phyloP scores from a whole-genome alignment of 2,329 filamentous ascomycete genomes.

The Ophiosphaerella herpotricha region DNA sequence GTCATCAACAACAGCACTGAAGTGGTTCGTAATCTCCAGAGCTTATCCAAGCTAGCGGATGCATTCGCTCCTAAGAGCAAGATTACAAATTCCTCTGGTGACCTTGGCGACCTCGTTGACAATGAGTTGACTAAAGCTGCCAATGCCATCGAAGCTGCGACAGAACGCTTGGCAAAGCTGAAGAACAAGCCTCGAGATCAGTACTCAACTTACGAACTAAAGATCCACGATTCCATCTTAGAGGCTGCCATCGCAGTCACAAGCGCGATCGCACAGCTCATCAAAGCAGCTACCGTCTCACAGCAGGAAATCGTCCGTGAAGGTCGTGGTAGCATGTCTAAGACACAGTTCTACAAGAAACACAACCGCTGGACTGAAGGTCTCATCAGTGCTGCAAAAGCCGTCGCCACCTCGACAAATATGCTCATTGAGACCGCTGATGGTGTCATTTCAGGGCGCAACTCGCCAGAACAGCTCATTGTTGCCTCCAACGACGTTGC shows the following conservation, averaged over 20 bases:
- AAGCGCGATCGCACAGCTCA: slow-evolving; percentile 88
- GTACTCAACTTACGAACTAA: slow-evolving; percentile 94
- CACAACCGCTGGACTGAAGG: slow-evolving; percentile 99
- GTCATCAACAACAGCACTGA: slow-evolving; percentile 98
- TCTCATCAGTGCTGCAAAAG: slow-evolving; percentile 95
- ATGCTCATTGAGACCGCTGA: slow-evolving; percentile 97
- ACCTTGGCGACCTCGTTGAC: slow-evolving; percentile 92
- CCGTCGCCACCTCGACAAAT: slow-evolving; percentile 91
- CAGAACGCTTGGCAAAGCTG: slow-evolving; percentile 84
- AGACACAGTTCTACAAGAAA: slow-evolving; percentile 98
- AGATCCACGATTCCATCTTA: slow-evolving; percentile 93
- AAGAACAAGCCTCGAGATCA: slow-evolving; percentile 96
- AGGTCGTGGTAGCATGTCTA: slow-evolving; percentile 82
- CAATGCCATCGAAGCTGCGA: slow-evolving; percentile 91
- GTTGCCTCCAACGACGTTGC: slow-evolving; percentile 97
- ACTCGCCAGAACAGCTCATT: slow-evolving; percentile 95
- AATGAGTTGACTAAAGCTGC: slow-evolving; percentile 90
- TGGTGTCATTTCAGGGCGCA: slow-evolving; percentile 87
- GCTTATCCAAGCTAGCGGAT: slow-evolving; percentile 90
- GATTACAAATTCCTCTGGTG: slow-evolving; percentile 76
- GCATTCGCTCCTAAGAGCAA: slow-evolving; percentile 89
- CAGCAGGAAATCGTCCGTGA: slow-evolving; percentile 97
- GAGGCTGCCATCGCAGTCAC: slow-evolving; percentile 93
- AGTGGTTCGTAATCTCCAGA: slow-evolving; percentile 90
- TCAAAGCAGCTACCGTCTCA: slow-evolving; percentile 89